Base-by-base conservation (phyloP, 768 basidiomycete species). In the Phanerodontia chrysosporium region DNA sequence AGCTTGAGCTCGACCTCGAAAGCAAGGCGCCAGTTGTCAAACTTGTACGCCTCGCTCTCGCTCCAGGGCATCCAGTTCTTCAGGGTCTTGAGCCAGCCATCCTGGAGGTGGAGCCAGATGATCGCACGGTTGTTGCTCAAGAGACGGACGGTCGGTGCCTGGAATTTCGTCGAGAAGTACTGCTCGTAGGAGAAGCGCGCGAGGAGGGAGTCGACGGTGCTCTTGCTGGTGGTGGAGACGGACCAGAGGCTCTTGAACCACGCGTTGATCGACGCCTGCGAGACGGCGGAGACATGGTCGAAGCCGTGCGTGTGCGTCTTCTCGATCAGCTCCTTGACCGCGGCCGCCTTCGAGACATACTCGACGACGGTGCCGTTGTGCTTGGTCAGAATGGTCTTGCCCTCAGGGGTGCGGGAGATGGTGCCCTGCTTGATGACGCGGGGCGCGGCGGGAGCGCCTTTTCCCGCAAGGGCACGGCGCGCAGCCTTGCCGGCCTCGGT, bases 1-100 rank as follows among this genome's bases (percentile, higher is more conserved):
- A 64, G 58, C 62, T 67, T 68, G 14, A 72, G 36, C 16, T 62
- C 62, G 29, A 72, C 69, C 53, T 70, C 70, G 63, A 71, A 72
- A 5, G 70, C 69, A 18, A 71, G 59, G 6, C 64, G 58, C 66
- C 69, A 69, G 22, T 66, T 58, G 4, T 60, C 61, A 62, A 72
- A 66, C 24, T 63, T 57, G 58, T 66, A 58, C 29, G 55, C 25
- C 29, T 61, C 60, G 28, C 61, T 57, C 59, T 61, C 64, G 16
- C 53, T 36, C 48, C 58, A 61, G 18, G 63, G 63, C 4, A 44
- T 16, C 49, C 65, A 57, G 42, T 65, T 55, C 25, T 54, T 58
- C 16, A 67, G 57, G 13, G 61, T 59, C 59, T 65, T 66, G 48
- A 69, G 60, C 45, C 60, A 57, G 6, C 67, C 69, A 22, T 60